Conservation (phyloP, 2,329 filamentous ascomycete species). For the Didymella exigua region DNA sequence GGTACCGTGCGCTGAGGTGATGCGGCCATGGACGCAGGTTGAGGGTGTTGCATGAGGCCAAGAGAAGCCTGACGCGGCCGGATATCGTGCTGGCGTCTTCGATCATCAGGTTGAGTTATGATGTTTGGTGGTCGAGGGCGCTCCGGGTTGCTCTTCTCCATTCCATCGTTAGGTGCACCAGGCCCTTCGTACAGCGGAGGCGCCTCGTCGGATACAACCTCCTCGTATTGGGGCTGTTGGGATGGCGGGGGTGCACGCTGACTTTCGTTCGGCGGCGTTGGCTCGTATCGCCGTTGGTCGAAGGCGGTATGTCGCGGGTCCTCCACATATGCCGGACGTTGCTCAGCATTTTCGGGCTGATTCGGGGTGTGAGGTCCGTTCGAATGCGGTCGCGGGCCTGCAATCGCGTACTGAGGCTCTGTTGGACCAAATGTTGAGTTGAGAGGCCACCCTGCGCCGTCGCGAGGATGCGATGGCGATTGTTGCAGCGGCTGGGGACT, state of each 20-base stretch:
- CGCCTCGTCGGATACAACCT: slow-evolving; percentile 35
- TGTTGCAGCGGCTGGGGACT: slow-evolving; percentile 31
- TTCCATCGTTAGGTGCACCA: slow-evolving; percentile 35
- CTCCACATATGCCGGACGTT: slow-evolving; percentile 9
- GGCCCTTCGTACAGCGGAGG: slow-evolving; percentile 45
- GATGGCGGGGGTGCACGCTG: slow-evolving; percentile 9
- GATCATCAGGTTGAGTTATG: slow-evolving; percentile 21
- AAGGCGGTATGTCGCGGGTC: slow-evolving; percentile 16
- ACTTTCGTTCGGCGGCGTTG: slow-evolving; percentile 5
- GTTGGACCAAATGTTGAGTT: slow-evolving; percentile 33
- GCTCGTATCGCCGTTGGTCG: slow-evolving; percentile 1
- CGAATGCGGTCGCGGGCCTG: slow-evolving; percentile 28
- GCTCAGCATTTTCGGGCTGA: slow-evolving; percentile 13
- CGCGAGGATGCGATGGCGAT: slow-evolving; percentile 27
- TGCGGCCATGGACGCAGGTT: slow-evolving; percentile 49
- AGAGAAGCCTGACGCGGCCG: slow-evolving; percentile 42
- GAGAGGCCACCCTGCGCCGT: slow-evolving; percentile 30
- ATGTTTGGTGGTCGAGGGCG: slow-evolving; percentile 40
- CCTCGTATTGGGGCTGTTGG: slow-evolving; percentile 28
- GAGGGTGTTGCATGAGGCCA: slow-evolving; percentile 45
- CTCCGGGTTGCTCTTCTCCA: slow-evolving; percentile 39
- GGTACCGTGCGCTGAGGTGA: slow-evolving; percentile 43
- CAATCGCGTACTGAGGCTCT: slow-evolving; percentile 32
- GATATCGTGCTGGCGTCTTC: slow-evolving; percentile 20
- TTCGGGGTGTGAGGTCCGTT: slow-evolving; percentile 35